Conservation (phyloP, 2,329 filamentous ascomycete species). For the Amesomyces nigricolor region DNA sequence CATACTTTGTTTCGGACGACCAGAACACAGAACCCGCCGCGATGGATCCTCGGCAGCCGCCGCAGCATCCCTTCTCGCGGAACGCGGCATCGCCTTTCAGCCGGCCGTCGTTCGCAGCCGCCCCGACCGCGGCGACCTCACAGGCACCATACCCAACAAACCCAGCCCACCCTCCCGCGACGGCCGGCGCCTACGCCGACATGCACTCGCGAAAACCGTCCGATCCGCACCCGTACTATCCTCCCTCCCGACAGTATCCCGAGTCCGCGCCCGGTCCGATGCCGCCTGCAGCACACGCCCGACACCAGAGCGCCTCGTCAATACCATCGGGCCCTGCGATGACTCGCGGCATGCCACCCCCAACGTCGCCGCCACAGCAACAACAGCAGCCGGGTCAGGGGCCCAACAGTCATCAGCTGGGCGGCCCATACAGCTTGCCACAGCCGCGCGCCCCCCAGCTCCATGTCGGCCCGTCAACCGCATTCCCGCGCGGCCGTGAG, state of each 20-base stretch:
- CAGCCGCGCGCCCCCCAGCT: constrained; percentile 41
- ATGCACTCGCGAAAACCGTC: constrained; percentile 36
- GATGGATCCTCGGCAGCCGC: constrained; percentile 35
- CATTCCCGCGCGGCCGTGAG: constrained; percentile 47
- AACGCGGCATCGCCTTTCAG: constrained; percentile 33
- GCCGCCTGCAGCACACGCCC: constrained; percentile 34
- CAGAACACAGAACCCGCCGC: neutral
- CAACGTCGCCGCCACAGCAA: constrained; percentile 38
- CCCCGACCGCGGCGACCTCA: constrained; percentile 17
- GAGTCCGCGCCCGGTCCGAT: constrained; percentile 28
- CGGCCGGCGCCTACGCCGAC: constrained; percentile 29
- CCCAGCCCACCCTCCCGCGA: constrained; percentile 16
- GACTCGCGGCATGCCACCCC: constrained; percentile 43
- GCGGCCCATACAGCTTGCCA: constrained; percentile 40
- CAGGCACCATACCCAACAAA: constrained; percentile 19
- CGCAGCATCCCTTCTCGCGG: constrained; percentile 32
- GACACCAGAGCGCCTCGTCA: constrained; percentile 42
- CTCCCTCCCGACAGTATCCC: constrained; percentile 34
- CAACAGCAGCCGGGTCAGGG: constrained; percentile 24
- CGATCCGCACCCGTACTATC: constrained; percentile 38
- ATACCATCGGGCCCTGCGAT: constrained; percentile 35
- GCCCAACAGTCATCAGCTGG: constrained; percentile 29
- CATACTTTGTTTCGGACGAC: constrained; percentile 5
- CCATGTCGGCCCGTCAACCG: constrained; percentile 39
- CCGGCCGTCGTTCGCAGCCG: constrained; percentile 27